phyloP scores from a whole-genome alignment of 352 stramenopile genomes.

The Globisporangium nunn region DNA sequence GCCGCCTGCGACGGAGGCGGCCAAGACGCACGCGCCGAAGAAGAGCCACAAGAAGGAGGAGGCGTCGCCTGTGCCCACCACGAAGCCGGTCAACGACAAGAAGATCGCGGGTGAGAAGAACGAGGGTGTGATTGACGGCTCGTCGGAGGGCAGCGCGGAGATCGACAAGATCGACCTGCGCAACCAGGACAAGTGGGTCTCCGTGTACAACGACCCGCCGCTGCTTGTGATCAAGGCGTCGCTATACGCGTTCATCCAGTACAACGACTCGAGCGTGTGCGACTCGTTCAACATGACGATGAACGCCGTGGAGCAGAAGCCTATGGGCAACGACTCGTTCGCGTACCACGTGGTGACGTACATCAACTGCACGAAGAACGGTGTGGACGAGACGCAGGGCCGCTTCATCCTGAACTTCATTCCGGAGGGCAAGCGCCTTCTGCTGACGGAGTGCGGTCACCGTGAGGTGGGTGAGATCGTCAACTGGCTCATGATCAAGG shows the following conservation, averaged over 20 bases:
- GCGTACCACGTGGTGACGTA: slow-evolving; percentile 82
- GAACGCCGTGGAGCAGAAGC: slow-evolving; percentile 78
- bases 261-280: slow-evolving; percentile 78
- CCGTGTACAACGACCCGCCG: slow-evolving; percentile 74
- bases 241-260: slow-evolving; percentile 80
- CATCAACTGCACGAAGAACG: slow-evolving; percentile 80
- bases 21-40: slow-evolving; percentile 12
- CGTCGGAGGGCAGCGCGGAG: slow-evolving; percentile 67
- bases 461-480: slow-evolving; percentile 78
- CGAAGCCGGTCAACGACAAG: slow-evolving; percentile 39
- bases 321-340: slow-evolving; percentile 58
- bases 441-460: slow-evolving; percentile 79
- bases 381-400: slow-evolving; percentile 63
- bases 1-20: neutral
- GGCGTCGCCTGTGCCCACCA: neutral
- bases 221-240: slow-evolving; percentile 80
- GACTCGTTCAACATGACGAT: slow-evolving; percentile 85
- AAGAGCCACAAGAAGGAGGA: slow-evolving; percentile 32
- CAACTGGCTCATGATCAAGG: slow-evolving; percentile 82
- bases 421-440: slow-evolving; percentile 63
- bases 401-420: slow-evolving; percentile 85
- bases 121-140: slow-evolving; percentile 70
- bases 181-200: slow-evolving; percentile 72
- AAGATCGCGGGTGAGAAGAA: slow-evolving; percentile 70
- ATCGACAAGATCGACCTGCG: slow-evolving; percentile 81